Evolutionary conservation across 176 grass and related monocot genomes (phyloP), one percentile per base, ranked within the genome.

Genomic region (Zoysia pacifica): DNA sequence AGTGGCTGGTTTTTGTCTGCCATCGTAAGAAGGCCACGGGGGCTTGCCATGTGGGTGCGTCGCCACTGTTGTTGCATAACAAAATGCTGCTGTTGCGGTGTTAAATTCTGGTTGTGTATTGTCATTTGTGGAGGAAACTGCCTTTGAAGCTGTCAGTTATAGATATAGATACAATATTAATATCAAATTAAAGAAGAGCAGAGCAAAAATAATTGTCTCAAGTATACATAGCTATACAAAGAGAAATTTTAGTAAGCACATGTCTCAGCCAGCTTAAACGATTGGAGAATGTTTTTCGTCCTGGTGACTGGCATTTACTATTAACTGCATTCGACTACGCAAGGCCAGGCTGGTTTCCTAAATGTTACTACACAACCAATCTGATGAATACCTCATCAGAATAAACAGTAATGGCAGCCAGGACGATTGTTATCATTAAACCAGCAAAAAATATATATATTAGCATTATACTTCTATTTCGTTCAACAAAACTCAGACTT

Each of bases 51-150:
- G 74, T 95, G 94, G 65, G 16, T 93, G 51, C 86, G 90, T 28
- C 92, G 20, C 85, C 85, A 88, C 52, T 95, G 87, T 43, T 87
- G 83, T 40, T 85, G 81, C 76, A 83, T 28, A 28, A 90, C 77
- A 91, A 72, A 40, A 85, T 92, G 91, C 75, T 92, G 91, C 75
- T 91, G 92, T 15, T 91, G 92, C 47, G 82, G 87, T 68, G 89
- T 86, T 65, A 97, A 74, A 70, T 84, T 94, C 60, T 94, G 89
- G 48, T 19, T 62, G 20, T 62, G 19, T 36, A 91, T 46, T 55
- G 70, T 83, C 87, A 93, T 87, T 58, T 93, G 95, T 46, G 83
- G 71, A 69, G 81, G 81, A 73, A 93, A 81, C 69, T 94, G 95
- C 78, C 90, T 93, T 82, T 84, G 86, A 50, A 93, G 56, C 82